Conservation (phyloP, 2,329 filamentous ascomycete genomes). For the Shiraia sp. region DNA sequence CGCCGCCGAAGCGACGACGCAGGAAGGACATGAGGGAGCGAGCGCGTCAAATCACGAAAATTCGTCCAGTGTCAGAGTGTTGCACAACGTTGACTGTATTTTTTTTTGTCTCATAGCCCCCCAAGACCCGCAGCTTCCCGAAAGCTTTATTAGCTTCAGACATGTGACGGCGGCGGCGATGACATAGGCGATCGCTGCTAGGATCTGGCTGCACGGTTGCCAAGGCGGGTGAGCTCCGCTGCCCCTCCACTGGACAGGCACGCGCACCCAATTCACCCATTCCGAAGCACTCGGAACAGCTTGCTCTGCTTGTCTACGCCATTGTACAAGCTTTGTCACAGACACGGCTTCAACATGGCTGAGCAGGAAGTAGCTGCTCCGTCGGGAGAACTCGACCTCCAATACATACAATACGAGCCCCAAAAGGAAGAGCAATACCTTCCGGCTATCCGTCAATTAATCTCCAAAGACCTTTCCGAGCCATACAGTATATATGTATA, state of each 20-base stretch:
- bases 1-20: constrained; percentile 42
- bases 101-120: constrained; percentile 1
- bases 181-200: constrained; percentile 7
- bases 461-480: constrained; percentile 94
- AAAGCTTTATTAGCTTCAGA: neutral
- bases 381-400: constrained; percentile 44
- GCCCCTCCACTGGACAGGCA: too few relatives aligned
- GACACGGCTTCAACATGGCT: constrained; percentile 13
- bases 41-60: neutral
- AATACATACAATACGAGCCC: constrained; percentile 63
- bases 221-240: neutral
- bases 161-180: constrained; percentile 14
- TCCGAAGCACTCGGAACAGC: constrained; percentile 1
- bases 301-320: neutral
- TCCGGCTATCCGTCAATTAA: constrained; percentile 85
- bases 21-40: constrained; percentile 40
- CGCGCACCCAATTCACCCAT: constrained; percentile 2
- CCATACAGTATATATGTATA: constrained; percentile 99
- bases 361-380: constrained; percentile 8
- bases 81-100: neutral
- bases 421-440: constrained; percentile 69
- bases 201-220: constrained; percentile 1
- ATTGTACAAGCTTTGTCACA: constrained; percentile 2
- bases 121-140: neutral
- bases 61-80: neutral